Base-by-base conservation (phyloP, 2,329 filamentous ascomycete genomes). In the Diaporthe velutina region DNA sequence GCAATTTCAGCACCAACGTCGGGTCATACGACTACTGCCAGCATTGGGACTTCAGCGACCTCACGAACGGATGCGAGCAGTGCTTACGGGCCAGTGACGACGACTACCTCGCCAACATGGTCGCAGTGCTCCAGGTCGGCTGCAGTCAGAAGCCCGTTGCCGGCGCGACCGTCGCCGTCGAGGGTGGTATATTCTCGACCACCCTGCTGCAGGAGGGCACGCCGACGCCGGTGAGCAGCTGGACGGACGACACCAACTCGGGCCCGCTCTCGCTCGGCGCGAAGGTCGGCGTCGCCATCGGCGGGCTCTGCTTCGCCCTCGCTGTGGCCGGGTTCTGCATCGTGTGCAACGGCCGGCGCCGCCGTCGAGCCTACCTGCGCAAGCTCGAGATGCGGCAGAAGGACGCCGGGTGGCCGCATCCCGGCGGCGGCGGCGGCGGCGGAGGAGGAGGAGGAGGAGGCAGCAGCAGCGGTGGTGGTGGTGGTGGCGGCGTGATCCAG, bases 251-350 rank as follows among this genome's bases (percentile, higher is more conserved):
- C 54, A 82, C 84, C 0, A 80, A 84, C 40, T 85, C 86, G 79
- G 86, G 88, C 0, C 84, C 88, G 0, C 80, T 93, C 10, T 86
- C 82, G 2, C 83, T 92, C 1, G 89, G 87, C 6, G 88, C 85
- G 17, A 89, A 90, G 72, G 89, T 91, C 0, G 91, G 90, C 76
- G 89, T 93, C 70, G 89, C 86, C 19, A 84, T 90, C 30, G 90
- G 86, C 7, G 86, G 84, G 0, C 77, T 92, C 0, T 83, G 86
- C 9, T 70, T 89, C 0, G 22, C 91, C 5, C 83, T 93, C 4
- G 80, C 83, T 10, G 17, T 88, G 1, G 77, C 83, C 12, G 91
- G 91, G 13, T 89, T 86, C 79, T 85, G 83, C 73, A 86, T 93
- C 70, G 84, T 93, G 25, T 88, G 87, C 80, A 87, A 86, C 50